Evolutionary conservation across 768 basidiomycete species (phyloP).

Genomic region (Neoboletus brunneissimus): DNA sequence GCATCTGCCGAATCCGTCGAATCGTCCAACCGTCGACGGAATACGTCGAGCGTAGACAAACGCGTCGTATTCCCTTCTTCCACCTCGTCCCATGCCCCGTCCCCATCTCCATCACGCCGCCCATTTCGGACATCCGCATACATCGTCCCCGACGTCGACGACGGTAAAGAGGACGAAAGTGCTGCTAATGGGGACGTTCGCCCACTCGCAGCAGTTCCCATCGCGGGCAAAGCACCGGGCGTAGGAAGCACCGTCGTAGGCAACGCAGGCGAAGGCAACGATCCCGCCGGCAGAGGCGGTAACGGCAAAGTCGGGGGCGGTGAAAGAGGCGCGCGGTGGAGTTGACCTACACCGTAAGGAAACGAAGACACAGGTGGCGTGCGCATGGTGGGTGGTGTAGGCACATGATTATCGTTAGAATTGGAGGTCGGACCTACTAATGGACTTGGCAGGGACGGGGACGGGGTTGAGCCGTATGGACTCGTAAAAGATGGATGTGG

Average conservation of each 20-base stretch:
- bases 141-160: constrained; percentile 1
- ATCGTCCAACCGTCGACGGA: constrained; percentile 19
- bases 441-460: background rate
- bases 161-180: constrained; percentile 12
- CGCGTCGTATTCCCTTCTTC: constrained; percentile 21
- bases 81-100: constrained; percentile 1
- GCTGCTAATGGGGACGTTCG: constrained; percentile 17
- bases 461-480: constrained; percentile 3
- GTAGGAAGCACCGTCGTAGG: background rate
- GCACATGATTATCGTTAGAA: background rate
- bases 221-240: background rate
- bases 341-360: background rate
- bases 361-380: constrained; percentile 8
- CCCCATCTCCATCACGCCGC: background rate
- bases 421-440: background rate
- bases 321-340: constrained; percentile 15
- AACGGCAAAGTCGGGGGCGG: constrained; percentile 25
- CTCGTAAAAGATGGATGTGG: background rate
- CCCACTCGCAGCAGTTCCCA: constrained; percentile 9
- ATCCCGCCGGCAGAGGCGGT: constrained; percentile 17
- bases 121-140: background rate
- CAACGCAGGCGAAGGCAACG: constrained; percentile 17
- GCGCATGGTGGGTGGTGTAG: constrained; percentile 5
- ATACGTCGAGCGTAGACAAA: constrained; percentile 27
- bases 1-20: constrained; percentile 5